Evolutionary conservation across 1,284 basidiomycete species (phyloP).

Genomic region (Termitomyces sp.): DNA sequence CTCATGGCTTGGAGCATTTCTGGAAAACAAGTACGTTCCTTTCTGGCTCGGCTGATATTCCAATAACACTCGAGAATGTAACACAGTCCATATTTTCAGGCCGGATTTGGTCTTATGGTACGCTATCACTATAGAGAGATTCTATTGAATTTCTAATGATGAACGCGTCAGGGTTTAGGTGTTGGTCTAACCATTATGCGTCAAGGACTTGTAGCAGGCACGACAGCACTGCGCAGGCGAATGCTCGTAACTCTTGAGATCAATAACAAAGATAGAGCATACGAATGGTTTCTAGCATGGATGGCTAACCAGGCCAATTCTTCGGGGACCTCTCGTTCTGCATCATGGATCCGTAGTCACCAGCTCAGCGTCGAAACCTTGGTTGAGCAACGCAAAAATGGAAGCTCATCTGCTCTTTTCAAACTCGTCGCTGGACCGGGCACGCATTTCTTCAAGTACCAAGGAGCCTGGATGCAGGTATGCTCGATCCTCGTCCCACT

Average conservation of each 20-base stretch:
- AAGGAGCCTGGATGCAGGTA: conserved; percentile 94
- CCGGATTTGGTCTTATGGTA: conserved; percentile 95
- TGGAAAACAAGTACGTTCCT: conserved; percentile 48
- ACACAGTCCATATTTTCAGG: conserved; percentile 89
- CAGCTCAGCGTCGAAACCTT: conserved; percentile 93
- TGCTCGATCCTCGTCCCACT: conserved; percentile 19
- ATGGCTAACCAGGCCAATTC: conserved; percentile 68
- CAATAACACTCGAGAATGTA: conserved; percentile 24
- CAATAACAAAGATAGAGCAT: conserved; percentile 91
- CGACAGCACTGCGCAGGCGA: conserved; percentile 77
- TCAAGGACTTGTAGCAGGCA: conserved; percentile 64
- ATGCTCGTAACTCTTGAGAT: conserved; percentile 96
- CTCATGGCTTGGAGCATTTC: conserved; percentile 29
- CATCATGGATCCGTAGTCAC: conserved; percentile 72
- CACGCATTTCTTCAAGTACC: conserved; percentile 88
- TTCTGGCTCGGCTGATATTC: conserved; percentile 16
- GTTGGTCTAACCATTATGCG: conserved; percentile 76
- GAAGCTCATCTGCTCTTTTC: conserved; percentile 83
- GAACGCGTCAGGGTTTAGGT: conserved; percentile 67
- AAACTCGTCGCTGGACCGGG: conserved; percentile 95
- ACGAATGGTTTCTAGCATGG: conserved; percentile 98
- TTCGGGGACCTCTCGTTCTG: conserved; percentile 24
- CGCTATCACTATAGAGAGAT: conserved; percentile 14
- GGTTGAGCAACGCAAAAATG: conserved; percentile 85
- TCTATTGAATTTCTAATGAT: conserved; percentile 3